Conservation (phyloP, 2,329 filamentous ascomycete species). For the Akanthomyces lecanii region DNA sequence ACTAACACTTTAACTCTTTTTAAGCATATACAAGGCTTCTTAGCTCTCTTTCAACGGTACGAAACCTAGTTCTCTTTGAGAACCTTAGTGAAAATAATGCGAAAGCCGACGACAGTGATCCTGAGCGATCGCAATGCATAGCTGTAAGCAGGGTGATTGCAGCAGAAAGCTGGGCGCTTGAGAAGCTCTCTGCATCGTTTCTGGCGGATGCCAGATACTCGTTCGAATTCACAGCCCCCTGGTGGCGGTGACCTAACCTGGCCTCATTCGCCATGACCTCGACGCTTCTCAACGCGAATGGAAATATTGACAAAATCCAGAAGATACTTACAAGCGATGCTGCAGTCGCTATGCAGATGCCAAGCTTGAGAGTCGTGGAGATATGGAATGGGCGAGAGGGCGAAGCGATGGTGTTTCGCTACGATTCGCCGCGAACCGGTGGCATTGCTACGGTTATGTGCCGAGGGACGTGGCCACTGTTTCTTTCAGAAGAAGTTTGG, state of each 20-base stretch:
- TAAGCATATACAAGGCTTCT: not conserved
- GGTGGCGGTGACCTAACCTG: not conserved
- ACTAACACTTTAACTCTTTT: no score
- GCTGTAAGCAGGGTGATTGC: not conserved
- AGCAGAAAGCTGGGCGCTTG: not conserved
- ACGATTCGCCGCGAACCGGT: not conserved
- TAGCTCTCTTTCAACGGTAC: not conserved
- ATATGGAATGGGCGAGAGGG: not conserved
- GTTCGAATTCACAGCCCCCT: not conserved
- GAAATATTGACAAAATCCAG: not conserved
- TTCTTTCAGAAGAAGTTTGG: not conserved
- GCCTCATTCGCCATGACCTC: not conserved
- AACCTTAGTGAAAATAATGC: not conserved
- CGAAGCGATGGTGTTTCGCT: not conserved
- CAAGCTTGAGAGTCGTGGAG: not conserved
- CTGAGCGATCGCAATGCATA: not conserved
- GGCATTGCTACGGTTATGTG: not conserved
- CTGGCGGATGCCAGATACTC: not conserved
- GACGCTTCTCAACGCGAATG: not conserved
- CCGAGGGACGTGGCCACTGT: not conserved
- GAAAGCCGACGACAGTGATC: not conserved
- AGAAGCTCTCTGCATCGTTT: not conserved
- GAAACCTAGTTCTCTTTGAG: not conserved
- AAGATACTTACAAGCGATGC: not conserved
- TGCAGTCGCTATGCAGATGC: not conserved